Evolutionary conservation across 345 rosid species (phyloP), one percentile per base, ranked within the genome.

Genomic region (Ceriops decandra): DNA sequence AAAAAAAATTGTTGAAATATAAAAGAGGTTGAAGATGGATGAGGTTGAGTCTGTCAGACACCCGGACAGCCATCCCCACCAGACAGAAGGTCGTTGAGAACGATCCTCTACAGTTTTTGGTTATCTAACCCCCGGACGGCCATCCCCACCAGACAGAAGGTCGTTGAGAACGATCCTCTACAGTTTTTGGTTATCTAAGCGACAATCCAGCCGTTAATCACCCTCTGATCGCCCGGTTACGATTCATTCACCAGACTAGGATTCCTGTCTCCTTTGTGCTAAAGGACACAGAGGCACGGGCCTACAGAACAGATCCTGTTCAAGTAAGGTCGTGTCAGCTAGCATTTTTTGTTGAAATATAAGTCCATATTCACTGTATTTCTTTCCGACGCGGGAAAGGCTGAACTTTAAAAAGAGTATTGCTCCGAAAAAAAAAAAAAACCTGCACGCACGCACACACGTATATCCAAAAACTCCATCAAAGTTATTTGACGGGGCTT

Each of bases 251-350:
- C 73, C 69, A 74, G 73, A 42, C 68, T 74, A 47, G 0, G n/a
- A 60, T 53, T 74, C 65, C 65, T 57, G 69, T 68, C 70, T 35
- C 70, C 66, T 68, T 63, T 0, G 63, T 5, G 9, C 9, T 60
- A 19, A 60, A 70, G 53, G 71, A 75, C 11, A 52, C 79, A 70
- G 66, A 24, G 13, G 58, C 28, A 75, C 35, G 68, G 66, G 21
- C 65, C 72, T 70, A 71, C 57, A 67, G 72, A 76, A 56, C 74
- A 71, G 76, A 71, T 67, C 76, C 60, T 57, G 71, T 61, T 71
- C 66, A 75, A 69, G 70, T 60, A 68, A 69, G 67, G 62, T 57
- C 70, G 66, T 57, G 21, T 0, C 0, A 0, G 0, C 3, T 0
- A 0, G 15, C 2, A 1, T 1, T 8, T 38, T 38, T 10, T 38